phyloP scores from a whole-genome alignment of 768 basidiomycete genomes.

The Leccinum uliginosum region DNA sequence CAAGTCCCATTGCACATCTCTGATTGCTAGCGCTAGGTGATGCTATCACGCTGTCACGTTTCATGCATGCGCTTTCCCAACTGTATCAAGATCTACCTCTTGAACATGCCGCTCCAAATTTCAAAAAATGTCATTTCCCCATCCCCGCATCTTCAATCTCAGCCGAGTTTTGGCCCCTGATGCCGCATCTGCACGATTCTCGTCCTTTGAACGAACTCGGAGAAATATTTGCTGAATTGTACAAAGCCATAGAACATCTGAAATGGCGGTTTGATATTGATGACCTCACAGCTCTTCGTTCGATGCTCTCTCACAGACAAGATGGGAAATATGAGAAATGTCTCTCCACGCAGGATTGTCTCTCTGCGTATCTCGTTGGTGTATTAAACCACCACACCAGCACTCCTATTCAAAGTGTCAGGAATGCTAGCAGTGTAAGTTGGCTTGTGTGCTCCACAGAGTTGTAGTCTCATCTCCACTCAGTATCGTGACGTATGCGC shows the following conservation, averaged over 20 bases:
- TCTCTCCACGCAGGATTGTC: slow-evolving; percentile 29
- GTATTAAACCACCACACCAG: slow-evolving; percentile 17
- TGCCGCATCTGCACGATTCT: slow-evolving; percentile 24
- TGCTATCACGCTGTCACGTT: slow-evolving; percentile 22
- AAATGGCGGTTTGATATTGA: slow-evolving; percentile 12
- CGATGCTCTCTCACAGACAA: slow-evolving; percentile 4
- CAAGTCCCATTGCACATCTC: neutral
- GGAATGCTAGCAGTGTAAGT: slow-evolving; percentile 29
- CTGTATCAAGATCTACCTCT: slow-evolving; percentile 23
- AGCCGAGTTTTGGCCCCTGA: slow-evolving; percentile 14
- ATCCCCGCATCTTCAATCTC: slow-evolving; percentile 10
- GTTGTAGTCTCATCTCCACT: neutral
- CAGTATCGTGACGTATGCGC: slow-evolving; percentile 20
- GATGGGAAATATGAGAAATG: neutral
- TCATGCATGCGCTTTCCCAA: slow-evolving; percentile 29
- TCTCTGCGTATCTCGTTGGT: slow-evolving; percentile 26
- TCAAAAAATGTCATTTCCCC: slow-evolving; percentile 22
- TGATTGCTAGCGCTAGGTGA: slow-evolving; percentile 24
- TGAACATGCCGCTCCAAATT: slow-evolving; percentile 18
- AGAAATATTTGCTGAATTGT: slow-evolving; percentile 9
- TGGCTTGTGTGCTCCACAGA: neutral
- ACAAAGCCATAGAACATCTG: slow-evolving; percentile 11
- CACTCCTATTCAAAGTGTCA: slow-evolving; percentile 14
- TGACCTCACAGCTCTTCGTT: slow-evolving; percentile 15
- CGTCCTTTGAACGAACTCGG: slow-evolving; percentile 18